These are phyloP conservation scores for Aspergillus nomiae DNA, from an alignment of 2,329 filamentous ascomycete genomes.

Conservation along the genomic window DNA sequence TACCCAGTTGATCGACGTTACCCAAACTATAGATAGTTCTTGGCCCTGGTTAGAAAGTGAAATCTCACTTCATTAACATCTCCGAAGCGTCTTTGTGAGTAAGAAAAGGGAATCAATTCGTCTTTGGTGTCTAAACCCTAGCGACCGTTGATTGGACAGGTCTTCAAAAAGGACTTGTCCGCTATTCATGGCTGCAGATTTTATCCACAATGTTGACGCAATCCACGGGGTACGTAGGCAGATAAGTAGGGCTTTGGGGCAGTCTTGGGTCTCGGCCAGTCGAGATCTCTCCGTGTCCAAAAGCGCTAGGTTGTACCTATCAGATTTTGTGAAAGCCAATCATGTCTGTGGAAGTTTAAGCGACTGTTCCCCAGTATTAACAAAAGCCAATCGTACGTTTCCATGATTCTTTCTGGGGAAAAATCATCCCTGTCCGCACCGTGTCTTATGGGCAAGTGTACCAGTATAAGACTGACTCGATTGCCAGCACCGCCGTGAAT, in stretches of 20 bases:
- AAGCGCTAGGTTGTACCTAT: neutral
- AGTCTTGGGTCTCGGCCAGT: neutral
- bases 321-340: neutral
- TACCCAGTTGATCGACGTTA: conserved; percentile 2
- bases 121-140: neutral
- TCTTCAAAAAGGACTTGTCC: neutral
- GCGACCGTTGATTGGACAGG: neutral
- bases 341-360: neutral
- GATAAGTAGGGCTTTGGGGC: neutral
- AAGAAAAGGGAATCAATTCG: neutral
- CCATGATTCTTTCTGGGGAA: neutral
- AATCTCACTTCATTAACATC: neutral
- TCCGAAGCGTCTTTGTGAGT: neutral
- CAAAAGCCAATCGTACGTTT: neutral
- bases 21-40: neutral
- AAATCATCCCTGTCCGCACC: neutral
- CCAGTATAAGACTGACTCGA: neutral
- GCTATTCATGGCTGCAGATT: neutral
- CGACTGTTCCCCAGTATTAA: neutral
- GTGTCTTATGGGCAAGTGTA: too few relatives aligned
- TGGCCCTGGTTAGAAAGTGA: neutral
- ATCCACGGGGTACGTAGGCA: neutral
- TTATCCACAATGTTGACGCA: conserved; percentile 1
- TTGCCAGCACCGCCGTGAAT: neutral
- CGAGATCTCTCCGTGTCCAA: neutral